These are phyloP conservation scores for Hevea brasiliensis DNA, from an alignment of 345 rosid genomes.

Conservation along the genomic window DNA sequence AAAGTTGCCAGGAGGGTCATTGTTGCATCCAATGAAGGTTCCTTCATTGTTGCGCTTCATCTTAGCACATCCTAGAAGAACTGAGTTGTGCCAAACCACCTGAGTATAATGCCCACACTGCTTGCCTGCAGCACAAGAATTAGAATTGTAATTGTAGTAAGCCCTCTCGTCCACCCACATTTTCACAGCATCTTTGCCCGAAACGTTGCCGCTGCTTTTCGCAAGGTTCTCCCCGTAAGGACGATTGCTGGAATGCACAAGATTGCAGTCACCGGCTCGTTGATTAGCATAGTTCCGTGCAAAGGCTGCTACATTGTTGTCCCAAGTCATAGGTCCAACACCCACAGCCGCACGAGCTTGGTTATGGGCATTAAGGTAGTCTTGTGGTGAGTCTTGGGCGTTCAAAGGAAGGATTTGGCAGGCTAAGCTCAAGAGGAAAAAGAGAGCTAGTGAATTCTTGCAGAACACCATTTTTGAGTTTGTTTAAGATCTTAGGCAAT, in stretches of 20 bases:
- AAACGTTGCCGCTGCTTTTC: slow-evolving; percentile 2
- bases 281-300: slow-evolving; percentile 14
- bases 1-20: slow-evolving; percentile 31
- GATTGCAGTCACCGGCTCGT: slow-evolving; percentile 4
- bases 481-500: not conserved
- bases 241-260: slow-evolving; percentile 14
- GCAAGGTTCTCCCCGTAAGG: slow-evolving; percentile 26
- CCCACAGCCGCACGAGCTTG: slow-evolving; percentile 15
- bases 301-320: slow-evolving; percentile 11
- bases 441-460: not conserved
- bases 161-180: slow-evolving; percentile 21
- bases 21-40: slow-evolving; percentile 31
- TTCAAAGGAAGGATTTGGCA: not conserved
- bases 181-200: slow-evolving; percentile 17
- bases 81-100: slow-evolving; percentile 29
- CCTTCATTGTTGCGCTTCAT: slow-evolving; percentile 27
- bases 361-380: slow-evolving; percentile 26
- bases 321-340: slow-evolving; percentile 12
- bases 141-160: slow-evolving; percentile 20
- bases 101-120: slow-evolving; percentile 39
- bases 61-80: slow-evolving; percentile 27
- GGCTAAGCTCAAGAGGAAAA: slow-evolving; percentile 3
- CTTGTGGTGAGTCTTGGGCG: slow-evolving; percentile 22
- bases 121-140: slow-evolving; percentile 14
- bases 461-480: not conserved